Base-by-base conservation (phyloP, 208 protist genomes). In the Leptomonas seymouri region DNA sequence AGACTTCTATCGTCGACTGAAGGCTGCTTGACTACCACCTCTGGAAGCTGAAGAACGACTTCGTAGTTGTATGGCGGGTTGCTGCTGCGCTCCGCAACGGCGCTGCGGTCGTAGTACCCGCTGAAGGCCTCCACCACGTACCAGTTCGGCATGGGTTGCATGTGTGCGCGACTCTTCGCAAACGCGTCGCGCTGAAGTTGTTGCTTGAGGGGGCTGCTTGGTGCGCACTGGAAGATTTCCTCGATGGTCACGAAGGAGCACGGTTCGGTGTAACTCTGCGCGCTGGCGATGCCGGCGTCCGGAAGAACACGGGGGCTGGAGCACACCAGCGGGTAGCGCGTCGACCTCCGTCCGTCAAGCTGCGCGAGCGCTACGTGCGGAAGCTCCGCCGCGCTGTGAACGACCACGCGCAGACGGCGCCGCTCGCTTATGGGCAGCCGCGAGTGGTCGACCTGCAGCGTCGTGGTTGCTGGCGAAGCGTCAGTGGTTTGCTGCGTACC, bases 171-270 rank as follows among this genome's bases (percentile, higher is more conserved):
- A 42, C 28, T 65, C 28, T 67, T 65, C 27, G 28, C 39, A 4
- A 11, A 23, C 20, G n/a, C 30, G 3, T 46, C 48, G 3, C 5
- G 16, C 6, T 11, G 11, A 14, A 1, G 3, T 8, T 53, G 46
- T 0, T 27, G 31, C 11, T n/a, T 12, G 15, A 14, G 1, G 25
- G 44, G 44, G 9, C 46, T 44, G 16, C 6, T 9, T 20, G 25
- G 28, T 7, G 12, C 0, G 21, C 48, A 55, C 3, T 65, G 65
- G 50, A 78, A 90, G 14, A 95, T 63, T 44, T 95, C 90, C 53
- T 95, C 90, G 25, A 95, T 60, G 3, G 87, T 85, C 68, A 93
- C 88, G 61, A 95, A 93, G 20, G 83, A 78, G 54, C 78, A 84
- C 0, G 87, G 90, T 8, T 65, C 70, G 5, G 46, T 34, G 66